phyloP scores from a whole-genome alignment of 2,329 filamentous ascomycete species.

The Trichoderma oligosporum region DNA sequence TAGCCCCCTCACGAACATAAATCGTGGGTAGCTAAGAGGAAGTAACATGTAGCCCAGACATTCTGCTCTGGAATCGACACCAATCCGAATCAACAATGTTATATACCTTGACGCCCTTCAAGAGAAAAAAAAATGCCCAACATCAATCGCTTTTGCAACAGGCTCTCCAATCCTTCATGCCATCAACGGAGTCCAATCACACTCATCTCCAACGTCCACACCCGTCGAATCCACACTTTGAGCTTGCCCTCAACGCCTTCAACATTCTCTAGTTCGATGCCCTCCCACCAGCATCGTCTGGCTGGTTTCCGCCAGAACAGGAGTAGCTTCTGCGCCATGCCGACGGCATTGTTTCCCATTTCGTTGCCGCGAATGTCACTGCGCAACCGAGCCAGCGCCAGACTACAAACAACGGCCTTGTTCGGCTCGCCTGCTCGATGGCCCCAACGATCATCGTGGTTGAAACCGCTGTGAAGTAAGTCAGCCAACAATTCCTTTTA shows the following conservation, averaged over 20 bases:
- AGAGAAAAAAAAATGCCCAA: conserved; percentile 4
- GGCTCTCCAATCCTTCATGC: neutral
- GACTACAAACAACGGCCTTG: conserved; percentile 96
- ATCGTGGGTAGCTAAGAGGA: conserved; percentile 8
- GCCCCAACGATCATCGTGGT: conserved; percentile 92
- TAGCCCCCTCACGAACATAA: neutral
- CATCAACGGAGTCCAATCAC: conserved; percentile 75
- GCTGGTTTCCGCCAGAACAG: conserved; percentile 98
- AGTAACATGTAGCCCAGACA: conserved; percentile 13
- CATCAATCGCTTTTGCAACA: neutral
- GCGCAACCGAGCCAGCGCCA: conserved; percentile 85
- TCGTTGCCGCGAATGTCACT: conserved; percentile 85
- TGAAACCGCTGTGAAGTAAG: conserved; percentile 68
- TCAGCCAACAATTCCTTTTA: neutral
- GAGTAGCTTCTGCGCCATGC: conserved; percentile 97
- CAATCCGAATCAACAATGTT: conserved; percentile 19
- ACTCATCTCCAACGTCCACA: conserved; percentile 99
- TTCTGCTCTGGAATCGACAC: conserved; percentile 17
- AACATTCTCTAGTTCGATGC: conserved; percentile 83
- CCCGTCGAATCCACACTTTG: conserved; percentile 96
- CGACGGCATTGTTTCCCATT: conserved; percentile 73
- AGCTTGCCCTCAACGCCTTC: conserved; percentile 87
- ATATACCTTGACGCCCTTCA: conserved; percentile 20
- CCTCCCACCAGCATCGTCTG: conserved; percentile 97
- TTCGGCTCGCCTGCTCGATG: conserved; percentile 96